Percentiles rank a stretch among this genome's conserved stretches.
Evolutionary conservation across 1,139 yeast genomes (phyloP).

Genomic region (Suhomyces panamericanus): DNA sequence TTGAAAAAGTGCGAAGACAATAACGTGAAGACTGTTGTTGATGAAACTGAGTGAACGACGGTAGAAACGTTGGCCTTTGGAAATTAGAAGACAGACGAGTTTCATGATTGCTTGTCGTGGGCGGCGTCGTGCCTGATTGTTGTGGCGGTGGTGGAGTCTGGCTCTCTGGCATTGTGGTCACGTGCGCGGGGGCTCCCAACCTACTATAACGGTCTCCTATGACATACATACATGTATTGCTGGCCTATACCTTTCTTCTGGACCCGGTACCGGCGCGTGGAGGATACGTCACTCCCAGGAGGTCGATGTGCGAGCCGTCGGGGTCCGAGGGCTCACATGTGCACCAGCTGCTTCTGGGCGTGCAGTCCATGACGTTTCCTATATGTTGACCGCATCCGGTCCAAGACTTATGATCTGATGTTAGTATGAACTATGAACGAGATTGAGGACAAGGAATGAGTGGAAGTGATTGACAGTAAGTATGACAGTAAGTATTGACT

Average conservation of each 20-base stretch:
- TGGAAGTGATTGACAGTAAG: no score
- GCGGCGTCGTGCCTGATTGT: no score
- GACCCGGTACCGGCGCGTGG: slow-evolving; percentile 49
- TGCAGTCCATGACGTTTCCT: slow-evolving; percentile 34
- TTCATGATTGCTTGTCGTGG: no score
- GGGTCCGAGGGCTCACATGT: slow-evolving; percentile 34
- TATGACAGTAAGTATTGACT: no score
- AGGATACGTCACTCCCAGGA: slow-evolving; percentile 30
- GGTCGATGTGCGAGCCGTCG: slow-evolving; percentile 13
- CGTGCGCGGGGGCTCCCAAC: background rate
- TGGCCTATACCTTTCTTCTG: slow-evolving; percentile 22
- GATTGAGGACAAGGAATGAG: no score
- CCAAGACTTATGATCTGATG: slow-evolving; percentile 39
- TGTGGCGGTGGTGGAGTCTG: no score
- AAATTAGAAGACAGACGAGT: no score
- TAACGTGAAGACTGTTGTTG: no score
- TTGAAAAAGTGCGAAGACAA: no score
- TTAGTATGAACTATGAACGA: slow-evolving; percentile 12
- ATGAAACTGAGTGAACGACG: no score
- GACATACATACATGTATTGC: background rate
- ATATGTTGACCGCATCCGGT: slow-evolving; percentile 44
- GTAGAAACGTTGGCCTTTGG: no score
- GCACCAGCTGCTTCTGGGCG: slow-evolving; percentile 41
- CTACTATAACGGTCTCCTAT: background rate
- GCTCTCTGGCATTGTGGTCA: no score